A percentile compares a stretch with the other conserved stretches of the same genome.
These are phyloP conservation scores for Aureococcus anophagefferens DNA, from an alignment of 108 stramenopile species.

Conservation along the genomic window DNA sequence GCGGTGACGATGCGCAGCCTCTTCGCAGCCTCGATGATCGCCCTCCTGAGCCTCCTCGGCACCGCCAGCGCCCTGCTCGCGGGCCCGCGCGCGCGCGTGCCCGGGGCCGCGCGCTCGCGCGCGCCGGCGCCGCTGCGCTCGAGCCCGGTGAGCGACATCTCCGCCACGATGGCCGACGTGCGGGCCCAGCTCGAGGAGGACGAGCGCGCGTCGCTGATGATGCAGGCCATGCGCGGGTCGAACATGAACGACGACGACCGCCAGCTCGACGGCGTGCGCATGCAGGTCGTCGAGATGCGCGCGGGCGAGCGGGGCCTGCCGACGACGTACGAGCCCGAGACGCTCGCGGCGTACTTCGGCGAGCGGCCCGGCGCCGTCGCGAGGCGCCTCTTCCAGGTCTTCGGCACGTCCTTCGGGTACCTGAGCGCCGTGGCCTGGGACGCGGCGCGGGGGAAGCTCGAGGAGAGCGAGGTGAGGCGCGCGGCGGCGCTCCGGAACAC, in stretches of 20 bases:
- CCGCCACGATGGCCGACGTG: slow-evolving; percentile 11
- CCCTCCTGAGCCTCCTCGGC: no score
- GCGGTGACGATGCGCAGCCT: no score
- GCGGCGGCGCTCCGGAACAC: slow-evolving; percentile 73
- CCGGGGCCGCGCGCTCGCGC: no score
- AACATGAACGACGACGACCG: slow-evolving; percentile 79
- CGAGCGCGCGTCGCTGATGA: slow-evolving; percentile 26
- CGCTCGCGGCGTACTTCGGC: slow-evolving; percentile 63
- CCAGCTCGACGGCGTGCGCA: slow-evolving; percentile 56
- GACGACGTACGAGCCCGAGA: slow-evolving; percentile 65
- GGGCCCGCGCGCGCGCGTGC: no score
- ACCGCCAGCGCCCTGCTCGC: no score
- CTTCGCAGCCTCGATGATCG: no score
- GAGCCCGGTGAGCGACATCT: background rate
- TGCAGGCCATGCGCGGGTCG: slow-evolving; percentile 59
- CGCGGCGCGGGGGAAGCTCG: slow-evolving; percentile 37
- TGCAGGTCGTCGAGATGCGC: slow-evolving; percentile 63
- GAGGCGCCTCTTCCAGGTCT: slow-evolving; percentile 58
- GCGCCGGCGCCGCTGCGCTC: no score
- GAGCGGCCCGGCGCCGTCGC: slow-evolving; percentile 58
- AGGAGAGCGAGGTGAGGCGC: slow-evolving; percentile 65
- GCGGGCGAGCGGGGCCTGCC: slow-evolving; percentile 47
- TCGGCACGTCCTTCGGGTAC: slow-evolving; percentile 50
- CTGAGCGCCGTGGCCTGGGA: slow-evolving; percentile 46
- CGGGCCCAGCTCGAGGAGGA: slow-evolving; percentile 22